Conservation (phyloP, 2,329 filamentous ascomycete genomes). For the Pseudocercospora macadamiae region DNA sequence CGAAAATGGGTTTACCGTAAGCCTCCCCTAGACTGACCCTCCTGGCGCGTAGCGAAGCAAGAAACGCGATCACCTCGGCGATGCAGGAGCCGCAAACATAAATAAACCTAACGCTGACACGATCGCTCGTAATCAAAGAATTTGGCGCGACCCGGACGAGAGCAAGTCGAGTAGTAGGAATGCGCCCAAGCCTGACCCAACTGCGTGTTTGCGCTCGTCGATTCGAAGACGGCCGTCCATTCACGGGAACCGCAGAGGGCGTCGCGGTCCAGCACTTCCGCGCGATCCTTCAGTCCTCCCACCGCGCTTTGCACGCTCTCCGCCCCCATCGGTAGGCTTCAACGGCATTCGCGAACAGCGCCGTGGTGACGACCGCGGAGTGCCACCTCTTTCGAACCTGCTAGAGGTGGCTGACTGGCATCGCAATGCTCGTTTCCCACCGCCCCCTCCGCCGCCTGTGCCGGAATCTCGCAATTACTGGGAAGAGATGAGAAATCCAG, state of each 20-base stretch:
- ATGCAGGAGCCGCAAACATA: conserved; percentile 5
- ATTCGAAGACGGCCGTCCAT: conserved; percentile 55
- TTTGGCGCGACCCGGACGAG: conserved; percentile 59
- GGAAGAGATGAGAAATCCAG: neutral
- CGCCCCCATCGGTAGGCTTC: conserved; percentile 26
- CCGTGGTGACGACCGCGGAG: conserved; percentile 27
- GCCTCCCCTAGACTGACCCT: conserved; percentile 30
- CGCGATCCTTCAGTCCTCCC: conserved; percentile 28
- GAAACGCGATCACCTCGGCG: conserved; percentile 12
- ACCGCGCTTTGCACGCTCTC: conserved; percentile 31
- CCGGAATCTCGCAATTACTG: conserved; percentile 32
- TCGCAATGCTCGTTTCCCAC: neutral
- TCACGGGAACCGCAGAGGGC: conserved; percentile 31
- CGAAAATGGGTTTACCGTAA: conserved; percentile 54
- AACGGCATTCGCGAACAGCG: conserved; percentile 25
- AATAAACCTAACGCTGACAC: conserved; percentile 17
- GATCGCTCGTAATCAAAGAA: conserved; percentile 28
- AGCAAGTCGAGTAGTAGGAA: conserved; percentile 43
- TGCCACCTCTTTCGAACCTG: conserved; percentile 36
- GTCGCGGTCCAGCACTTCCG: conserved; percentile 32
- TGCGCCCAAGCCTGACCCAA: conserved; percentile 55
- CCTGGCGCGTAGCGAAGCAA: conserved; percentile 17
- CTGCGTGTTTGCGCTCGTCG: conserved; percentile 53
- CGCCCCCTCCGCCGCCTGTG: conserved; percentile 26
- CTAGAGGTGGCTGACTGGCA: conserved; percentile 33